Conservation (phyloP, 768 basidiomycete species). For the Kwoniella sp. region DNA sequence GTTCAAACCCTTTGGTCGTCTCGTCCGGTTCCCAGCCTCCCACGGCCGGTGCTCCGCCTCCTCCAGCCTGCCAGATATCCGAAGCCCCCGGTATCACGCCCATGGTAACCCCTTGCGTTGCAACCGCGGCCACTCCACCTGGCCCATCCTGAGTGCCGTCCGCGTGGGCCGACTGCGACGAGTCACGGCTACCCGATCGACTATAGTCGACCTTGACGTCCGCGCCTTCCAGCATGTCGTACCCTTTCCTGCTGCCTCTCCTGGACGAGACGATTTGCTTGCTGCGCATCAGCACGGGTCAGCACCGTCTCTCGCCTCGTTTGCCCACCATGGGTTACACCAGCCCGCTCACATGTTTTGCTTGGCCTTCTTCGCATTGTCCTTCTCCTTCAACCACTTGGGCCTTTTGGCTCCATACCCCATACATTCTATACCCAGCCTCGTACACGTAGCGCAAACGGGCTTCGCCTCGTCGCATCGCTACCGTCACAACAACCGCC, state of each 20-base stretch:
- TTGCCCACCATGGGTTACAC: not conserved
- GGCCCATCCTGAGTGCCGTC: no score
- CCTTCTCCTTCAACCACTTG: constrained; percentile 49
- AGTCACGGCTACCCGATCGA: not conserved
- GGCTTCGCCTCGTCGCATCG: constrained; percentile 28
- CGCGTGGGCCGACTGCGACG: no score
- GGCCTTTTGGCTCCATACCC: constrained; percentile 28
- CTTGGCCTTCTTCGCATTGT: constrained; percentile 44
- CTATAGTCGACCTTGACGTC: constrained; percentile 1
- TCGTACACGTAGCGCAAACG: constrained; percentile 17
- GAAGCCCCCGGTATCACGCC: no score
- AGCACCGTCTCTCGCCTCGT: not conserved
- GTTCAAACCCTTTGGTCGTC: no score
- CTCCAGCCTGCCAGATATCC: no score
- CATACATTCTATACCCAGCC: constrained; percentile 29
- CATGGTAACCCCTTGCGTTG: no score
- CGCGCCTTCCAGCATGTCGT: no score
- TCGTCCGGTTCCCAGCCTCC: no score
- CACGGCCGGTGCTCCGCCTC: no score
- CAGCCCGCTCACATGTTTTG: constrained; percentile 23
- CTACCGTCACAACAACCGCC: not conserved
- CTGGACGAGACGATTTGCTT: constrained; percentile 8
- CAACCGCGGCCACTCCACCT: no score
- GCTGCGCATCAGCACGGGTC: not conserved
- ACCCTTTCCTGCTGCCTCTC: not conserved